Evolutionary conservation across 2,329 filamentous ascomycete genomes (phyloP).

Genomic region (Arthrobotrys entomopaga): DNA sequence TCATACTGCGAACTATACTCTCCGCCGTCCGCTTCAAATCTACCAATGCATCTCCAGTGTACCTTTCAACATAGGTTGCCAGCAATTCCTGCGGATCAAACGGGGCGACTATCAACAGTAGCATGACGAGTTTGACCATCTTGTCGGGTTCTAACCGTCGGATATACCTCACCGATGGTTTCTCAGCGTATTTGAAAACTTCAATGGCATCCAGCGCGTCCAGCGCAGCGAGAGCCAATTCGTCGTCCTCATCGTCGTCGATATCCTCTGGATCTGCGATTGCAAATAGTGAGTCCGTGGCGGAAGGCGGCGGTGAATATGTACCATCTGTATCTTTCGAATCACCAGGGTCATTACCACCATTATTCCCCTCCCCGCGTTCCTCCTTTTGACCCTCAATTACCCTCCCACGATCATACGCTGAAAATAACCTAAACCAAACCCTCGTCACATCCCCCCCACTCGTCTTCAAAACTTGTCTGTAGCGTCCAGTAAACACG

Average conservation of each 20-base stretch:
- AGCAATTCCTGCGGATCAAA: slow-evolving; percentile 73
- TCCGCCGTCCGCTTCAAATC: slow-evolving; percentile 72
- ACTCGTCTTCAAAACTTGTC: slow-evolving; percentile 66
- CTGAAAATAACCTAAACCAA: slow-evolving; percentile 76
- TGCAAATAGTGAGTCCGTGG: slow-evolving; percentile 60
- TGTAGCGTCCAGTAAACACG: slow-evolving; percentile 76
- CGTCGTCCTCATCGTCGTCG: slow-evolving; percentile 66
- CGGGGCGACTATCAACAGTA: slow-evolving; percentile 74
- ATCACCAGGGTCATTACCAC: slow-evolving; percentile 48
- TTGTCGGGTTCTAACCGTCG: slow-evolving; percentile 77
- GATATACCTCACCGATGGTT: slow-evolving; percentile 69
- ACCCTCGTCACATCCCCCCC: slow-evolving; percentile 69
- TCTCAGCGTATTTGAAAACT: slow-evolving; percentile 68
- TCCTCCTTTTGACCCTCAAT: background rate
- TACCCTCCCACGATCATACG: slow-evolving; percentile 70
- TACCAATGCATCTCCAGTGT: slow-evolving; percentile 69
- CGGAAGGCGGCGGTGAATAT: slow-evolving; percentile 4
- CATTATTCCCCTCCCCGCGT: background rate
- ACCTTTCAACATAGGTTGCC: slow-evolving; percentile 69
- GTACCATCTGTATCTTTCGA: slow-evolving; percentile 7
- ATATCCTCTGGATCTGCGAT: slow-evolving; percentile 63
- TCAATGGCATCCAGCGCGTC: slow-evolving; percentile 74
- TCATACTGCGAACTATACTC: slow-evolving; percentile 68
- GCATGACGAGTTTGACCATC: slow-evolving; percentile 75
- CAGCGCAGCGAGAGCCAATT: slow-evolving; percentile 75